Percentiles rank a stretch among this genome's conserved stretches.
Evolutionary conservation across 2,329 filamentous ascomycete species (phyloP).

Genomic region (Endothia cerciana): DNA sequence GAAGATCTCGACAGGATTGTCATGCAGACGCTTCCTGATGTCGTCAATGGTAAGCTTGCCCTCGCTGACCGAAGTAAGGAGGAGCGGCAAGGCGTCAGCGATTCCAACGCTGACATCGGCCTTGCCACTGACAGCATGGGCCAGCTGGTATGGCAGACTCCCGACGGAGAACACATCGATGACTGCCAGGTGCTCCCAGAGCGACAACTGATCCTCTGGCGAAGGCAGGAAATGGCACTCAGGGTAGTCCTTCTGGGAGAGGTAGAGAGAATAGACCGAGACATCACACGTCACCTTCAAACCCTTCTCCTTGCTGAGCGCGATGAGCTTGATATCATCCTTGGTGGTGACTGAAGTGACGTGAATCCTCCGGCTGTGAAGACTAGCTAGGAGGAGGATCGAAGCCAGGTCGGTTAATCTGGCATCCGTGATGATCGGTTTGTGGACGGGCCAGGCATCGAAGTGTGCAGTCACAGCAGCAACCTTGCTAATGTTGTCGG

Average conservation of each 20-base stretch:
- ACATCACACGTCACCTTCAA: constrained; percentile 82
- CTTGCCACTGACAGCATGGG: constrained; percentile 56
- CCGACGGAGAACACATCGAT: constrained; percentile 83
- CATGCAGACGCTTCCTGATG: constrained; percentile 70
- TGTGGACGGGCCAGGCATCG: constrained; percentile 74
- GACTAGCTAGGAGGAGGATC: constrained; percentile 74
- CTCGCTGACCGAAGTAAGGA: constrained; percentile 76
- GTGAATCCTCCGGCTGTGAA: constrained; percentile 78
- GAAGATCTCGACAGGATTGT: constrained; percentile 80
- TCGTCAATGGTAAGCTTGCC: constrained; percentile 75
- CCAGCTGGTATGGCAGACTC: constrained; percentile 77
- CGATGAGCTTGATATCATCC: constrained; percentile 78
- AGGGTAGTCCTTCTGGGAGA: constrained; percentile 72
- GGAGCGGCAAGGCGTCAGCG: constrained; percentile 71
- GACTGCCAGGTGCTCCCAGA: constrained; percentile 73
- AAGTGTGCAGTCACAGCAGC: constrained; percentile 80
- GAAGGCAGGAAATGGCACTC: constrained; percentile 69
- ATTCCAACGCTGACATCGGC: constrained; percentile 69
- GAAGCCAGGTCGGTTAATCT: constrained; percentile 82
- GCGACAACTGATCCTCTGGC: constrained; percentile 67
- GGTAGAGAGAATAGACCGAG: constrained; percentile 77
- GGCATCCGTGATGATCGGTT: constrained; percentile 81
- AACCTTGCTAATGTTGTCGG: constrained; percentile 83
- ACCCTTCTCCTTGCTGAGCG: constrained; percentile 80
- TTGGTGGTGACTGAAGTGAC: constrained; percentile 81